A percentile compares a stretch with the other conserved stretches of the same genome.
Evolutionary conservation across 768 basidiomycete species (phyloP).

Genomic region (Termitomyces sp.): DNA sequence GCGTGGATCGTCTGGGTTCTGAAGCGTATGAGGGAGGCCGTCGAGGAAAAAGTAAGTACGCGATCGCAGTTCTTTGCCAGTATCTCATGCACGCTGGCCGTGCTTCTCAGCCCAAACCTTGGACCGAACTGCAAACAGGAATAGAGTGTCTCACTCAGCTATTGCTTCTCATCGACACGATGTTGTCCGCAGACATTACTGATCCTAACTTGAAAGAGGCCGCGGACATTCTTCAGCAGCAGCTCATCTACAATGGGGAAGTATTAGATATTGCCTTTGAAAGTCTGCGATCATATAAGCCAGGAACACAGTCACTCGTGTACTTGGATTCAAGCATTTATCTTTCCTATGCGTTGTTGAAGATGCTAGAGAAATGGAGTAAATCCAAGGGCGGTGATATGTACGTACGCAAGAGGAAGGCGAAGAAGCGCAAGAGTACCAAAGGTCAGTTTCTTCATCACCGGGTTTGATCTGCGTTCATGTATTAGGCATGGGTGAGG

Average conservation of each 20-base stretch:
- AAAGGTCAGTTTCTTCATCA: conserved; percentile 29
- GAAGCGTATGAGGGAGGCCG: conserved; percentile 79
- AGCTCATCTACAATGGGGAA: conserved; percentile 93
- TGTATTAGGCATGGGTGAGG: conserved; percentile 31
- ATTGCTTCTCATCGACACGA: conserved; percentile 80
- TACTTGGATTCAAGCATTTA: conserved; percentile 87
- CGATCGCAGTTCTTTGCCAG: conserved; percentile 2
- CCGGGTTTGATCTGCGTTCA: not conserved
- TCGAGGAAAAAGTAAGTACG: conserved; percentile 78
- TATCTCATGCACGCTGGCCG: not conserved
- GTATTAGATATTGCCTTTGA: conserved; percentile 85
- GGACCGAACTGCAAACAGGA: conserved; percentile 92
- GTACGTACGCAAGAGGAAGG: conserved; percentile 69
- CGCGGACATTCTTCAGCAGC: conserved; percentile 78
- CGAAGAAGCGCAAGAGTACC: conserved; percentile 44
- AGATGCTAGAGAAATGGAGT: conserved; percentile 86
- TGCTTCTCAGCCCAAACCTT: conserved; percentile 74
- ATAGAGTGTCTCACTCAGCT: conserved; percentile 93
- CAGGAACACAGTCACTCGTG: conserved; percentile 70
- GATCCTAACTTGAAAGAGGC: conserved; percentile 59
- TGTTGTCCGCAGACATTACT: conserved; percentile 52
- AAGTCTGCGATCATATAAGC: conserved; percentile 71
- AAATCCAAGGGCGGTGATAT: conserved; percentile 67
- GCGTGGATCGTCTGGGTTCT: conserved; percentile 90
- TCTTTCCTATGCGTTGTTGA: conserved; percentile 79